phyloP scores from a whole-genome alignment of 257 asterid genomes.

The Coffea canephora region DNA sequence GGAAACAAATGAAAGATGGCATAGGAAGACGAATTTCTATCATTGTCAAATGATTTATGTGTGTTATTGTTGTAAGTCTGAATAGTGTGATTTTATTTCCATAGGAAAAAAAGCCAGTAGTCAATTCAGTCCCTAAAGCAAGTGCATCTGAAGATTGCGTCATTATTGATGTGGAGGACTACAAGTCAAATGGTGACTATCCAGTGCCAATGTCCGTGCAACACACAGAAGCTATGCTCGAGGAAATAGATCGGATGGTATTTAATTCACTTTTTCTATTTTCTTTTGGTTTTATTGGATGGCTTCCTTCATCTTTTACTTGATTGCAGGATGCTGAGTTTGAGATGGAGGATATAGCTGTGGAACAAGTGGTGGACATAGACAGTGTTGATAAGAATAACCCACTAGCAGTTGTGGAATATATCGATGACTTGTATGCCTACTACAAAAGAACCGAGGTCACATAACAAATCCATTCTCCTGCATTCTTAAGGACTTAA shows the following conservation, averaged over 20 bases:
- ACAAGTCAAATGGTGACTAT: slow-evolving; percentile 24
- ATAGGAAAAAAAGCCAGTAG: slow-evolving; percentile 39
- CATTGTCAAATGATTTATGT: not conserved
- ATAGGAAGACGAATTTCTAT: not conserved
- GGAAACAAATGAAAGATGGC: not conserved
- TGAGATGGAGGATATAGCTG: slow-evolving; percentile 56
- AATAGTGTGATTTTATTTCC: not conserved
- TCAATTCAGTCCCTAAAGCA: slow-evolving; percentile 23
- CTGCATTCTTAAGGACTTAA: not conserved
- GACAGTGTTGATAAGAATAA: slow-evolving; percentile 54
- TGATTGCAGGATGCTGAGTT: slow-evolving; percentile 38
- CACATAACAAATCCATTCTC: not conserved
- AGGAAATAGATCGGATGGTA: slow-evolving; percentile 87
- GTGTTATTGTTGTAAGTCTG: not conserved
- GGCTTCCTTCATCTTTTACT: not conserved
- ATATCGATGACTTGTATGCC: slow-evolving; percentile 55
- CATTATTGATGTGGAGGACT: slow-evolving; percentile 43
- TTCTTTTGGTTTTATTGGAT: not conserved
- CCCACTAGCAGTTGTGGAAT: slow-evolving; percentile 65
- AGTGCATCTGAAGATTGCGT: slow-evolving; percentile 35
- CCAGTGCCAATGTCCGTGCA: slow-evolving; percentile 71
- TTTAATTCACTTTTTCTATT: not conserved
- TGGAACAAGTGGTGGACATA: slow-evolving; percentile 45
- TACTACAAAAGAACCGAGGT: slow-evolving; percentile 67
- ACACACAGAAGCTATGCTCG: slow-evolving; percentile 76